Evolutionary conservation across 306 rosid genomes (phyloP).

Genomic region (Castanea mollissima): DNA sequence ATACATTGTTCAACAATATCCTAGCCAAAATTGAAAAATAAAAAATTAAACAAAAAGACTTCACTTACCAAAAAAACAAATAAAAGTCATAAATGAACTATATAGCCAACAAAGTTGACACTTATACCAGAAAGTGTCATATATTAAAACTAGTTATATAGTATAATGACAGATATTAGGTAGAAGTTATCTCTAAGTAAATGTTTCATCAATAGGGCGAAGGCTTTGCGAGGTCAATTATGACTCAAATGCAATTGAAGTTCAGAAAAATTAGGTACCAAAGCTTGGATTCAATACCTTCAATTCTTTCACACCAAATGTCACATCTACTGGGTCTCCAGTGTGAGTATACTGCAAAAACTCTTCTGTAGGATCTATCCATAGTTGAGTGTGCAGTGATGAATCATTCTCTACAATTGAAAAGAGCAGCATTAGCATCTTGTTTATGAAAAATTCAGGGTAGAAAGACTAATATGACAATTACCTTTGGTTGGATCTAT

Average conservation of each 20-base stretch:
- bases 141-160: not conserved
- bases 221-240: not conserved
- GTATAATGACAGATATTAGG: constrained; percentile 13
- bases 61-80: too few species aligned
- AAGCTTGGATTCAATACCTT: constrained; percentile 55
- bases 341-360: constrained; percentile 76
- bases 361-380: constrained; percentile 97
- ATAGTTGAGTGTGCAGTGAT: constrained; percentile 78
- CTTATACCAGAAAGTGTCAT: not conserved
- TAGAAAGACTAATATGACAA: not conserved
- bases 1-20: not conserved
- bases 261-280: constrained; percentile 1
- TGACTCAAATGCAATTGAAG: not conserved
- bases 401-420: constrained; percentile 71
- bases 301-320: constrained; percentile 88
- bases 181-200: constrained; percentile 10
- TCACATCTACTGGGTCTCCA: constrained; percentile 88
- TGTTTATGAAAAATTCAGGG: constrained; percentile 7
- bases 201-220: not conserved
- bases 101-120: not conserved
- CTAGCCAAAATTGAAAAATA: too few species aligned
- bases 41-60: too few species aligned
- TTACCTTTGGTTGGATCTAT: constrained; percentile 92
- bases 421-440: constrained; percentile 25
- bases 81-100: not conserved